Percentiles rank a stretch among this genome's conserved stretches.
Evolutionary conservation across 2,329 filamentous ascomycete species (phyloP).

Genomic region (Penicillium hordei): DNA sequence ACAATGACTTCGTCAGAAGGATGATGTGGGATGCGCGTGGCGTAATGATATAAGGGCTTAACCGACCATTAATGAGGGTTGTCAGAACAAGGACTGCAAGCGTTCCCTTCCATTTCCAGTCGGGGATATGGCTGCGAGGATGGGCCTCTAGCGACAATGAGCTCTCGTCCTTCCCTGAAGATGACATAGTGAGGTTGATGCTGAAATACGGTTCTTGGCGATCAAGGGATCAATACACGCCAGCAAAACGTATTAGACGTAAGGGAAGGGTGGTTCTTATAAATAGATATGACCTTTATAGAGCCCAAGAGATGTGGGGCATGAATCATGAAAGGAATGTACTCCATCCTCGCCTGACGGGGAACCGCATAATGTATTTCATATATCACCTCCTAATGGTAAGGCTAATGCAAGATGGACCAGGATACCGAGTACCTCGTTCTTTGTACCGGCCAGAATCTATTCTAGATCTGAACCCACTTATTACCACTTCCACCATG

Average conservation of each 20-base stretch:
- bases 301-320: neutral
- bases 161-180: neutral
- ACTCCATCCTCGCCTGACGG: neutral
- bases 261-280: neutral
- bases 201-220: neutral
- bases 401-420: neutral
- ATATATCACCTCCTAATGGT: neutral
- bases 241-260: neutral
- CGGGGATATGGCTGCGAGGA: neutral
- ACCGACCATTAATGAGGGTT: neutral
- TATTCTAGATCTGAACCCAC: neutral
- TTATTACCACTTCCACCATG: neutral
- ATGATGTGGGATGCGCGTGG: neutral
- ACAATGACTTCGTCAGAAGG: neutral
- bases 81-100: neutral
- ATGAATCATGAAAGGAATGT: neutral
- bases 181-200: neutral
- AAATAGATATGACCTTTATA: neutral
- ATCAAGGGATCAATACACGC: neutral
- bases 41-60: neutral
- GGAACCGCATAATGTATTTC: neutral
- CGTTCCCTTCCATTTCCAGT: neutral
- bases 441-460: neutral
- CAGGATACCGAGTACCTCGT: neutral
- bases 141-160: neutral